Base-by-base conservation (phyloP, 169 alveolate genomes). In the Perkinsus marinus region DNA sequence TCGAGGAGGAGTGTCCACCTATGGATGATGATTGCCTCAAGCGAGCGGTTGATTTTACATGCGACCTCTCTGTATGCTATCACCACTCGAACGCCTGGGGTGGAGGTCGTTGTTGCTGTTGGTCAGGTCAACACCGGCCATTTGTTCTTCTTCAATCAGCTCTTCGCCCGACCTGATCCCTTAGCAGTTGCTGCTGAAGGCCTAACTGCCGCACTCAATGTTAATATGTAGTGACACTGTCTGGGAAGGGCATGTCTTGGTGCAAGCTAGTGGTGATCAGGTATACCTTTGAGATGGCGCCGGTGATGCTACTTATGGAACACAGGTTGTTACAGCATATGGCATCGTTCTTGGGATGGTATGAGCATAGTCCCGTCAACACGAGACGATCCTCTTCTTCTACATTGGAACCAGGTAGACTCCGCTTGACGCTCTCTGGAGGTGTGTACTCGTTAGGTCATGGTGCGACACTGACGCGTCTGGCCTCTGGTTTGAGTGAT, bases 31-130 rank as follows among this genome's bases (percentile, higher is more conserved):
- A 90, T 38, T 22, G 68, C n/a, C 43, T 90, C 57, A 13, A 46
- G 26, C 17, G 47, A 0, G 92, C 90, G 36, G 43, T 90, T 30
- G 47, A 47, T 0, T 10, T 37, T 47, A 47, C 89, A 3, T 47
- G 79, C 46, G 92, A 90, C 46, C 39, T 90, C 46, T 90, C 92
- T n/a, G 92, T 89, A 36, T 89, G 92, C 30, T 6, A 41, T 41
- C 46, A 38, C 41, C 39, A 68, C 68, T 30, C 22, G 68, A 7
- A 30, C n/a, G 34, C 90, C 7, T n/a, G n/a, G 26, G 90, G 90
- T 26, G 90, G 90, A 10, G 68, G 39, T 34, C 43, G 43, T 38
- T 39, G 34, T 10, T 89, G 43, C 22, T 39, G 34, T 10, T 47
- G 37, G 39, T 13, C 43, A n/a, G 90, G 68, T 47, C 2, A 36